Evolutionary conservation across 2,329 filamentous ascomycete species (phyloP).

Genomic region (Hypoxylon sp.): DNA sequence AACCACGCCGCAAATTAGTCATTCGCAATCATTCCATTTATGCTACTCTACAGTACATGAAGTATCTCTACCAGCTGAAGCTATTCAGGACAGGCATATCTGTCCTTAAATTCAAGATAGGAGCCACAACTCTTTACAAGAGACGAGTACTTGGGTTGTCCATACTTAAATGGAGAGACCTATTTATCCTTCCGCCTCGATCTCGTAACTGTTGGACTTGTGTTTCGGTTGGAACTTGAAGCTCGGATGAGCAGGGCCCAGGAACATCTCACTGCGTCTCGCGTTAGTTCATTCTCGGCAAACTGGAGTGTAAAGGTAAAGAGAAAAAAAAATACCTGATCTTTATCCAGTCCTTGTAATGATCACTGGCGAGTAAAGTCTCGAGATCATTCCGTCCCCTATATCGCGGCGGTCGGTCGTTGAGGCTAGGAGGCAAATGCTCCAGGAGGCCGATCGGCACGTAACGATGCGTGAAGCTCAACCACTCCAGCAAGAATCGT

Average conservation of each 20-base stretch:
- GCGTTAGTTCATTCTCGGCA: conserved; percentile 16
- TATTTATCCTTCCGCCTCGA: conserved; percentile 79
- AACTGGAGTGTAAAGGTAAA: not conserved
- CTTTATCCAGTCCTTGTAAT: conserved; percentile 99
- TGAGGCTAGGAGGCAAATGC: conserved; percentile 86
- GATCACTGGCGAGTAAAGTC: conserved; percentile 89
- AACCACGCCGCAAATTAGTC: conserved; percentile 15
- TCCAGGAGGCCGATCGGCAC: conserved; percentile 91
- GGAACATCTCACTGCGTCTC: conserved; percentile 88
- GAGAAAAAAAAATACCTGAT: conserved; percentile 78
- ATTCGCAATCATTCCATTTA: conserved; percentile 15
- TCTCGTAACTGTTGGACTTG: conserved; percentile 92
- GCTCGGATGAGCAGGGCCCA: conserved; percentile 88
- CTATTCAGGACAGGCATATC: conserved; percentile 5
- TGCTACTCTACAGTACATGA: conserved; percentile 3
- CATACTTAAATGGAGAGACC: not conserved
- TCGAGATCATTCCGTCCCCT: conserved; percentile 90
- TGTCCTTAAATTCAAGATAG: conserved; percentile 7
- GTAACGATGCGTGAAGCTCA: conserved; percentile 94
- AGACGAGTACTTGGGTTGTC: not conserved
- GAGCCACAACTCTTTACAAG: not conserved
- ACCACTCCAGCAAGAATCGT: conserved; percentile 93
- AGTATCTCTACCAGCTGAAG: conserved; percentile 6
- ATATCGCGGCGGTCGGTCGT: conserved; percentile 90
- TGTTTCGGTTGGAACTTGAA: conserved; percentile 98